Evolutionary conservation across 148 eudicot genomes (phyloP), one percentile per base, ranked within the genome.

Genomic region (Vaccinium corymbosum): DNA sequence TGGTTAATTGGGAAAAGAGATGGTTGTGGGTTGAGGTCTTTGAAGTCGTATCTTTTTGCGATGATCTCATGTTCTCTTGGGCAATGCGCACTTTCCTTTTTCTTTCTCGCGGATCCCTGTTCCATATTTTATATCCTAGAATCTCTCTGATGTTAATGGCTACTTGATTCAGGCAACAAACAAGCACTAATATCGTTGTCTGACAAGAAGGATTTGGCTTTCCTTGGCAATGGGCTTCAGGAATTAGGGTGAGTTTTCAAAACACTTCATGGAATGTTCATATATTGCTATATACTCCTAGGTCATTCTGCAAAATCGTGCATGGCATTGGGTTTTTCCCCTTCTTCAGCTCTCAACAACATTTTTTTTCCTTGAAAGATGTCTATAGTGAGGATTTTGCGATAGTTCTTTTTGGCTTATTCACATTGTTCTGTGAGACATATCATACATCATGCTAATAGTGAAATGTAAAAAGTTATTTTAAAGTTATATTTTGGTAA

Each of bases 141-240:
- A 10, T 35, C 20, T 50, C 4, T 38, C 5, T 20, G 62, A 66
- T 78, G 78, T 53, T 52, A 59, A 17, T n/a, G 22, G 17, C 79
- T 51, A 51, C 55, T 78, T 70, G 50, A 61, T 42, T 84, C 84
- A 92, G 95, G 93, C 68, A 84, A 80, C 62, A 97, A 89, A 84
- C 93, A 85, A 84, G 99, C 94, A 8, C 85, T 97, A 88, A 91
- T 97, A 85, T 97, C 99, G 25, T 81, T 97, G 80, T 97, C 99
- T 35, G 95, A 97, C 84, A 97, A 97, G 90, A 94, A 61, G 80
- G 92, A 92, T 83, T 85, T 95, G 89, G 85, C 89, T 85, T 66
- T 91, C 81, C 92, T 97, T 81, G 98, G 93, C 19, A 86, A 82
- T 76, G 98, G 94, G 62, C 91, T 97, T 48, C 98, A 94, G 85